A percentile compares a stretch with the other conserved stretches of the same genome.
phyloP scores from a whole-genome alignment of 1,284 basidiomycete genomes.

The Pyrrhoderma lamaoense region DNA sequence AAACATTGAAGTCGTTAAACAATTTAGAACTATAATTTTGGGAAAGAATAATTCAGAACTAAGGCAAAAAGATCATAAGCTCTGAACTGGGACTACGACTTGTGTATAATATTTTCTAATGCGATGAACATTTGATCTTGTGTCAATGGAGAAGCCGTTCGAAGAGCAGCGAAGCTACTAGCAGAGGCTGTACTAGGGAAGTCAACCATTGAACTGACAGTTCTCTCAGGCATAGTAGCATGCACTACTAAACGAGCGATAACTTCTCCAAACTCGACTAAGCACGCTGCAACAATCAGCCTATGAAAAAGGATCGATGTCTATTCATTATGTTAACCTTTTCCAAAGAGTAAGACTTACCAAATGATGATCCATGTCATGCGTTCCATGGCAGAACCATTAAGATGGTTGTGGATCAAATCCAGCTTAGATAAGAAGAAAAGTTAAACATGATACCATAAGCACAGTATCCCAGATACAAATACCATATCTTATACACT shows the following conservation, averaged over 20 bases:
- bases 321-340: not conserved
- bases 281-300: constrained; percentile 82
- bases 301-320: constrained; percentile 28
- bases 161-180: no score
- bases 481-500: constrained; percentile 26
- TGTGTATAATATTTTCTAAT: not conserved
- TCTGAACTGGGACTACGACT: no score
- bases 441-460: not conserved
- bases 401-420: constrained; percentile 91
- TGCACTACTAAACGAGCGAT: constrained; percentile 74
- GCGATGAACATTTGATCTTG: not conserved
- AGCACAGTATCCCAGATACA: not conserved
- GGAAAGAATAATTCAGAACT: no score
- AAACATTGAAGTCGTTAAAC: no score
- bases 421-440: constrained; percentile 51
- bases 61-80: no score
- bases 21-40: no score
- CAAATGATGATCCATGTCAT: constrained; percentile 96
- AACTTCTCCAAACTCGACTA: constrained; percentile 83
- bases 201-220: no score
- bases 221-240: constrained; percentile 34
- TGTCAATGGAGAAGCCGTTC: no score
- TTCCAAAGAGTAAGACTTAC: constrained; percentile 31
- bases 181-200: no score
- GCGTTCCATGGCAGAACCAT: constrained; percentile 86